Percentiles rank a stretch among this genome's conserved stretches.
These are phyloP conservation scores for Calonectria honghensis DNA, from an alignment of 2,329 filamentous ascomycete genomes.

Conservation along the genomic window DNA sequence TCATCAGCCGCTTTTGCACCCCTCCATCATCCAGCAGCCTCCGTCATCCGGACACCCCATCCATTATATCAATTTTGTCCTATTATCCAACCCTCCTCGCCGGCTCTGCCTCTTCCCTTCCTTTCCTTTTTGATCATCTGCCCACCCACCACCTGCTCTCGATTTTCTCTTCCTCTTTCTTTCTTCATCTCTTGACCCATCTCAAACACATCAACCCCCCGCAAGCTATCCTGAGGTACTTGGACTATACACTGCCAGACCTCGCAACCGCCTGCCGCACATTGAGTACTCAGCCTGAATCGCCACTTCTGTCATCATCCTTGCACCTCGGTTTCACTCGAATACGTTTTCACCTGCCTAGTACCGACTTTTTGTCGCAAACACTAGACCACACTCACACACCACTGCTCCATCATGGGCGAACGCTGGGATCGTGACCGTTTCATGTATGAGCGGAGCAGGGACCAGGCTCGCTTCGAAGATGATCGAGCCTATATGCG, in stretches of 20 bases:
- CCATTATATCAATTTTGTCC: constrained; percentile 37
- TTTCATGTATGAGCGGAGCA: constrained; percentile 62
- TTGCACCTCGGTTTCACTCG: constrained; percentile 21
- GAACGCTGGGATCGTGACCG: constrained; percentile 75
- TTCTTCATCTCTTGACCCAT: constrained; percentile 19
- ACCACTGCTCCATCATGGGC: constrained; percentile 50
- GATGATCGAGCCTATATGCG: constrained; percentile 70
- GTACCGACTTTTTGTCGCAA: constrained; percentile 38
- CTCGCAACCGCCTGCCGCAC: neutral
- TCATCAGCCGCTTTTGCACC: constrained; percentile 51
- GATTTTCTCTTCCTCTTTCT: constrained; percentile 34
- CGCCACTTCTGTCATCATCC: neutral
- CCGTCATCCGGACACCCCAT: constrained; percentile 45
- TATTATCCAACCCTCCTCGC: constrained; percentile 35
- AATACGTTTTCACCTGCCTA: constrained; percentile 40
- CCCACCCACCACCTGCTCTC: constrained; percentile 49
- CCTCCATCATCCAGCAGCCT: constrained; percentile 46
- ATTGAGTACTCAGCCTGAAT: neutral
- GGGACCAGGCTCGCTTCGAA: constrained; percentile 70
- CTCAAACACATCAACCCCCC: constrained; percentile 36
- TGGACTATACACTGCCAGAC: constrained; percentile 18
- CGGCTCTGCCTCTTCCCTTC: constrained; percentile 17
- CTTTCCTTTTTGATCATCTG: constrained; percentile 48
- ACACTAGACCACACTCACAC: constrained; percentile 25
- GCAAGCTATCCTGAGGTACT: constrained; percentile 23